A percentile compares a stretch with the other conserved stretches of the same genome.
Conservation (phyloP, 225 moss, liverwort and hornwort genomes). For the Takakia lepidozioides region DNA sequence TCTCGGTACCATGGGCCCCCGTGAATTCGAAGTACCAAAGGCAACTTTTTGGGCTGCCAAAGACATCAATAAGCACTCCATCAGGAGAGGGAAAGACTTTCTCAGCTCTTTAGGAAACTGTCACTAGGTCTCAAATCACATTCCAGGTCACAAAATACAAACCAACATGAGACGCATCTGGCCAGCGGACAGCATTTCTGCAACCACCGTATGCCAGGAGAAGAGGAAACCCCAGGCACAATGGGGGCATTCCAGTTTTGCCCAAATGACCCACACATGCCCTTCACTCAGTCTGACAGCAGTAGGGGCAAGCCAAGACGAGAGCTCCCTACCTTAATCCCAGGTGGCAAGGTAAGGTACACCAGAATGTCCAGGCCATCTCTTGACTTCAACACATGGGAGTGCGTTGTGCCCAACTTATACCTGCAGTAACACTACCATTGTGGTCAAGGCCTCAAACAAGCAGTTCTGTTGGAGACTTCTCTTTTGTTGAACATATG, state of each 20-base stretch:
- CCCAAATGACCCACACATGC: too few species aligned
- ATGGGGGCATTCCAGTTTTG: too few species aligned
- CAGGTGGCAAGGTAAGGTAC: conserved; percentile 71
- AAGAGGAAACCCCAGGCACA: too few species aligned
- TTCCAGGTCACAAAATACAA: too few species aligned
- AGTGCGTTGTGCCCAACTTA: conserved; percentile 43
- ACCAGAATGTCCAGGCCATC: conserved; percentile 61
- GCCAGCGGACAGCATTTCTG: too few species aligned
- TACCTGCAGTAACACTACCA: conserved; percentile 28
- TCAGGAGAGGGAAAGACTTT: not conserved
- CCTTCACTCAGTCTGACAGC: too few species aligned
- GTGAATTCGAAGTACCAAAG: conserved; percentile 63
- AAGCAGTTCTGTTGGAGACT: too few species aligned
- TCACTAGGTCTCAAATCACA: too few species aligned
- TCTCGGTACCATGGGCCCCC: conserved; percentile 78
- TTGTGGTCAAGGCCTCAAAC: not conserved
- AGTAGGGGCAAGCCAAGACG: too few species aligned
- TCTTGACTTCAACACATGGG: conserved; percentile 55
- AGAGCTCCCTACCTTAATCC: conserved; percentile 23
- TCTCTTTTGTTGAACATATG: too few species aligned
- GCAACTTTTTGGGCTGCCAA: conserved; percentile 59
- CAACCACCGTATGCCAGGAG: too few species aligned
- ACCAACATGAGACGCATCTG: too few species aligned
- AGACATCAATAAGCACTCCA: not conserved
- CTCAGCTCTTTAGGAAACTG: not conserved